A percentile compares a stretch with the other conserved stretches of the same genome.
These are phyloP conservation scores for Taiozyma sp. DNA, from an alignment of 1,139 yeast genomes.

Conservation along the genomic window DNA sequence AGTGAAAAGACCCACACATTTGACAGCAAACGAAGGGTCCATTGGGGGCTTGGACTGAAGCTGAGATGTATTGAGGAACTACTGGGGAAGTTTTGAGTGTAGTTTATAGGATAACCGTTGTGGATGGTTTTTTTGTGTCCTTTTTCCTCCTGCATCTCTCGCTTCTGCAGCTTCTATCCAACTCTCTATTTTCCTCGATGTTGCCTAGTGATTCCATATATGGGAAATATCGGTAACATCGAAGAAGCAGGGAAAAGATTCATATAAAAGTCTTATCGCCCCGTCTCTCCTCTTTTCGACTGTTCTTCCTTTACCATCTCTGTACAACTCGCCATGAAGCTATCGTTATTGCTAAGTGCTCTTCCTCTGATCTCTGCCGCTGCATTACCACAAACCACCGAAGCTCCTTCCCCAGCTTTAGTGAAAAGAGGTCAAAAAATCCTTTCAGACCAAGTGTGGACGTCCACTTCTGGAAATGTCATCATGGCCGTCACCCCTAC, in stretches of 20 bases:
- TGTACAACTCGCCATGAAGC: neutral
- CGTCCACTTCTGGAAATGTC: conserved; percentile 28
- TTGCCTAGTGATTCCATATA: neutral
- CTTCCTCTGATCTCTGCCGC: conserved; percentile 19
- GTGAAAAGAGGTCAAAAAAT: conserved; percentile 26
- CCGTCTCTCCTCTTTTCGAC: neutral
- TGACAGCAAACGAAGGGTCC: neutral
- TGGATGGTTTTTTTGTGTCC: no score
- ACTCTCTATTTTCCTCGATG: neutral
- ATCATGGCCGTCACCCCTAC: conserved; percentile 32
- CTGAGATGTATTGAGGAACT: neutral
- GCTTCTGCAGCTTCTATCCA: neutral
- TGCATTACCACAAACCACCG: conserved; percentile 19
- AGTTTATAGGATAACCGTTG: neutral
- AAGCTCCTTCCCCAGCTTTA: conserved; percentile 20
- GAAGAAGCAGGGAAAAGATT: neutral
- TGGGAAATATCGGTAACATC: neutral
- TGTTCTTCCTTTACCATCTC: neutral
- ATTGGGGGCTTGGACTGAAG: neutral
- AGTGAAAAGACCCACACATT: neutral
- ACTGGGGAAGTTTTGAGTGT: neutral
- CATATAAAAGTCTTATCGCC: neutral
- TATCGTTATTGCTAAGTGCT: neutral
- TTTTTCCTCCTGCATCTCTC: neutral
- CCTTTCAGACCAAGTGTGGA: conserved; percentile 30